Conservation (phyloP, 2,329 filamentous ascomycete genomes). For the Claviceps arundinis region DNA sequence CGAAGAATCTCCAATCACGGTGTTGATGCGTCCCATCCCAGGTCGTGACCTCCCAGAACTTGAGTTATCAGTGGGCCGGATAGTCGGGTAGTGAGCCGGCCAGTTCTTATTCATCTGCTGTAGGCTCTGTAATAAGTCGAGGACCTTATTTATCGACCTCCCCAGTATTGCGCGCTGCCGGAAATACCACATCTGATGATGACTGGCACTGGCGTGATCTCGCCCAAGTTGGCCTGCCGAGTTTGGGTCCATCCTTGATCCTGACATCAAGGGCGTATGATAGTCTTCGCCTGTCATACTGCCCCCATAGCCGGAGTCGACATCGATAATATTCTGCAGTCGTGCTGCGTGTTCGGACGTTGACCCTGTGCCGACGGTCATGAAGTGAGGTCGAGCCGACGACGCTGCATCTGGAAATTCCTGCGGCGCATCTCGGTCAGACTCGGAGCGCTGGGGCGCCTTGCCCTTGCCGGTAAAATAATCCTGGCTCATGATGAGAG, state of each 20-base stretch:
- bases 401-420: slow-evolving; percentile 12
- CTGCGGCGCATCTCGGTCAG: slow-evolving; percentile 16
- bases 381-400: slow-evolving; percentile 48
- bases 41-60: slow-evolving; percentile 40
- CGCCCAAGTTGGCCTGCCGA: slow-evolving; percentile 28
- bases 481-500: slow-evolving; percentile 45
- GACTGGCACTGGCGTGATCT: slow-evolving; percentile 64
- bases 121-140: slow-evolving; percentile 70
- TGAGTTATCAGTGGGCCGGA: slow-evolving; percentile 45
- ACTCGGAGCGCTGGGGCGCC: slow-evolving; percentile 22
- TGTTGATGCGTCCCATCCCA: slow-evolving; percentile 48
- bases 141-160: slow-evolving; percentile 72
- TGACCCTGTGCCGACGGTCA: slow-evolving; percentile 76
- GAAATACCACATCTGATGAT: slow-evolving; percentile 91
- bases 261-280: slow-evolving; percentile 13
- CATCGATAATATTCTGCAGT: slow-evolving; percentile 68
- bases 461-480: slow-evolving; percentile 44
- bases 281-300: slow-evolving; percentile 56
- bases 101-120: slow-evolving; percentile 83
- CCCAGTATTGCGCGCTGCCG: slow-evolving; percentile 78
- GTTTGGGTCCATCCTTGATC: slow-evolving; percentile 24
- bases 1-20: slow-evolving; percentile 38
- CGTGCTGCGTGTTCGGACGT: slow-evolving; percentile 70
- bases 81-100: slow-evolving; percentile 90
- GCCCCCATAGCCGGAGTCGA: slow-evolving; percentile 85